Evolutionary conservation across 106 monocot genomes (phyloP), one percentile per base, ranked within the genome.

Genomic region (Iris macrosiphon): DNA sequence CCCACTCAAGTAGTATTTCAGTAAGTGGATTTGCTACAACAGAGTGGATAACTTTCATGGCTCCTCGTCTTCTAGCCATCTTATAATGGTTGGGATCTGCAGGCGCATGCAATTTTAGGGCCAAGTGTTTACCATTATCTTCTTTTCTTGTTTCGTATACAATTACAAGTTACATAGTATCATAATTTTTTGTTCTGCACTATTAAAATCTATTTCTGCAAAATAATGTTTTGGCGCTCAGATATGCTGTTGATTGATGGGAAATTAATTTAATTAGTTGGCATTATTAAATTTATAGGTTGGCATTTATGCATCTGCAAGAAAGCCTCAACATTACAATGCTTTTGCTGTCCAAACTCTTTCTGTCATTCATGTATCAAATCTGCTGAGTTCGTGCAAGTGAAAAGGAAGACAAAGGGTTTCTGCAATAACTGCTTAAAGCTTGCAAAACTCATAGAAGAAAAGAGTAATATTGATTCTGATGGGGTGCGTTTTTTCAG

Each of bases 341-440:
- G 90, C 48, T 72, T 65, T 61, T 66, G 74, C 35, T 91, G 85
- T 34, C 81, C 85, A 54, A 75, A 23, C 31, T 81, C 85, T 38
- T 45, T 74, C 5, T 91, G 90, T 47, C 31, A 19, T 16, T 21
- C 24, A 31, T 91, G 85, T 42, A 64, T 81, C 6, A 49, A 34
- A 60, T 55, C 40, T 38, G 60, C 65, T 42, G 72, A 78, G 21
- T 73, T 91, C 60, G 72, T 71, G 43, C 59, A 40, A 55, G 42
- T 79, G 22, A 82, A 70, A 40, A 74, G 67, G 21, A 70, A 67
- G 47, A 49, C 49, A 34, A 76, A 71, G 52, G 86, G 91, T 15
- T 92, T 92, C 45, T 92, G 91, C 40, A 44, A 22, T 44, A 32
- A 40, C 43, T 92, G 91, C 67, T 70, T 92, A 60, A 79, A 73